A percentile compares a stretch with the other conserved stretches of the same genome.
Evolutionary conservation across 2,329 filamentous ascomycete genomes (phyloP).

Genomic region (Paraphoma sp.): DNA sequence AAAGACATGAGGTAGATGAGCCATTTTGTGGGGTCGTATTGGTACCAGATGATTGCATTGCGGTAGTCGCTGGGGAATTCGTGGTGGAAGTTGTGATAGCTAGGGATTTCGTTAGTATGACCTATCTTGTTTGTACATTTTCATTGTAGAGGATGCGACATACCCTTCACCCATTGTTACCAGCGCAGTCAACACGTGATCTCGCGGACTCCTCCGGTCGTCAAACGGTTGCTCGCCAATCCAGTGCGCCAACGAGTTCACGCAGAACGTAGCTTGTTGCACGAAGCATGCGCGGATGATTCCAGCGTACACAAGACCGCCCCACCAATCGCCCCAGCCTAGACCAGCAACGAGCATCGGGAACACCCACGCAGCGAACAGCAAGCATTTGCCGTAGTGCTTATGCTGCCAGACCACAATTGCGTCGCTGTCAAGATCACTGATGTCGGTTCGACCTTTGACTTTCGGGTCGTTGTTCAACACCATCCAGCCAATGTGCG

Average conservation of each 20-base stretch:
- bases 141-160: not conserved
- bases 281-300: slow-evolving; percentile 58
- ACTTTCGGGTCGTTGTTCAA: slow-evolving; percentile 59
- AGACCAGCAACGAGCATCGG: slow-evolving; percentile 55
- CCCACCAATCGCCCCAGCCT: slow-evolving; percentile 56
- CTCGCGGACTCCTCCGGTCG: slow-evolving; percentile 45
- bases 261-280: slow-evolving; percentile 60
- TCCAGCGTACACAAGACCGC: slow-evolving; percentile 57
- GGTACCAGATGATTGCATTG: slow-evolving; percentile 48
- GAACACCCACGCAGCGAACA: slow-evolving; percentile 52
- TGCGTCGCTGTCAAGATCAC: slow-evolving; percentile 57
- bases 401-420: slow-evolving; percentile 57
- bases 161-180: slow-evolving; percentile 49
- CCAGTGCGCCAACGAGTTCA: slow-evolving; percentile 61
- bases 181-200: slow-evolving; percentile 47
- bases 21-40: slow-evolving; percentile 53
- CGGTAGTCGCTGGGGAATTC: slow-evolving; percentile 51
- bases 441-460: slow-evolving; percentile 57
- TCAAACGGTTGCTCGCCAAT: slow-evolving; percentile 55
- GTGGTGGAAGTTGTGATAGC: slow-evolving; percentile 52
- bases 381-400: slow-evolving; percentile 52
- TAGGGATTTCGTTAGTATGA: not conserved
- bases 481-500: slow-evolving; percentile 59
- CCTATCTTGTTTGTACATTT: not conserved
- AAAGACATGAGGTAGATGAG: slow-evolving; percentile 44